Percentiles rank a stretch among this genome's conserved stretches.
These are phyloP conservation scores for Microglena sp. DNA, from an alignment of 139 green algal species.

Conservation along the genomic window DNA sequence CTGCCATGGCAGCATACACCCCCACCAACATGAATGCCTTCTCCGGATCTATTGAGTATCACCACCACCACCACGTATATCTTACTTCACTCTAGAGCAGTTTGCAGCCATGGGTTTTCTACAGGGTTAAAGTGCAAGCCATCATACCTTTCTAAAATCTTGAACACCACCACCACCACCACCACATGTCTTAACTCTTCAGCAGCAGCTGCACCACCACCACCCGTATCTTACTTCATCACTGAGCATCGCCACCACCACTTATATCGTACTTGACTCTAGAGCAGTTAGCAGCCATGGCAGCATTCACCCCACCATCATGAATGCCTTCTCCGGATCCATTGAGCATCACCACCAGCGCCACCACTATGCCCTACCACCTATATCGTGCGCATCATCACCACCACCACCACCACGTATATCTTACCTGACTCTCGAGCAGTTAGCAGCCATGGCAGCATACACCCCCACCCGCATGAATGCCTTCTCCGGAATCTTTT, in stretches of 20 bases:
- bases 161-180: too few relatives aligned
- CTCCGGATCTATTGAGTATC: background rate
- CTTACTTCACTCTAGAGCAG: too few relatives aligned
- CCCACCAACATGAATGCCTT: constrained; percentile 21
- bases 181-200: too few relatives aligned
- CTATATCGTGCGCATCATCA: too few relatives aligned
- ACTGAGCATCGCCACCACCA: too few relatives aligned
- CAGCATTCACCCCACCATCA: constrained; percentile 22
- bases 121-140: too few relatives aligned
- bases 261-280: constrained; percentile 12
- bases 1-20: constrained; percentile 28
- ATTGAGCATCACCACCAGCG: background rate
- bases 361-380: too few relatives aligned
- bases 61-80: background rate
- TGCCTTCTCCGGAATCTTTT: constrained; percentile 2
- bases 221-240: too few relatives aligned
- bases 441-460: constrained; percentile 25
- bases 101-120: too few relatives aligned
- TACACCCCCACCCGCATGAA: constrained; percentile 28
- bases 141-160: too few relatives aligned
- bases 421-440: constrained; percentile 18
- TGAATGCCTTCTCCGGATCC: constrained; percentile 7
- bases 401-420: too few relatives aligned
- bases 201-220: too few relatives aligned
- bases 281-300: constrained; percentile 29